phyloP scores from a whole-genome alignment of 768 basidiomycete species.

The Dacryopinax primogenitus region DNA sequence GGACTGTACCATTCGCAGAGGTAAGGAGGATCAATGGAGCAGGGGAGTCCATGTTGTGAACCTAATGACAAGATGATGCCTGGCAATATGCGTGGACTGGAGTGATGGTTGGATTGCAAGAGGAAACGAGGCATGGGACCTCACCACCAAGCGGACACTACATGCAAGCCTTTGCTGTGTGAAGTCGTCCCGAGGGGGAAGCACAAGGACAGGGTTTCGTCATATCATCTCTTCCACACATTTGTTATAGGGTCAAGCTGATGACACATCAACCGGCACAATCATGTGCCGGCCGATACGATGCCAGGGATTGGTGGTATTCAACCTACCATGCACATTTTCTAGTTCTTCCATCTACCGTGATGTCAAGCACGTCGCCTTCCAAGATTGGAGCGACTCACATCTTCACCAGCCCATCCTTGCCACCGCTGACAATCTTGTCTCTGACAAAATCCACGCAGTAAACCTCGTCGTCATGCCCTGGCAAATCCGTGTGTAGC shows the following conservation, averaged over 20 bases:
- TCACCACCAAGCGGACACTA: too few relatives aligned
- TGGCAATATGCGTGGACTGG: not conserved
- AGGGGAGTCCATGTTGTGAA: not conserved
- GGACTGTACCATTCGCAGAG: not conserved
- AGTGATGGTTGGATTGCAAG: not conserved
- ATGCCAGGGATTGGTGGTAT: too few relatives aligned
- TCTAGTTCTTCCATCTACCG: constrained; percentile 4
- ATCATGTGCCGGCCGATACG: too few relatives aligned
- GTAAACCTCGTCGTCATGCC: constrained; percentile 96
- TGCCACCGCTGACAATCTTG: constrained; percentile 96
- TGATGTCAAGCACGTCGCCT: not conserved
- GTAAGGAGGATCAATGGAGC: not conserved
- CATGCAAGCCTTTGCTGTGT: too few relatives aligned
- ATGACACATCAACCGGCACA: too few relatives aligned
- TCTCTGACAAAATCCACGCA: constrained; percentile 99
- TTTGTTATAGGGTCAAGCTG: too few relatives aligned
- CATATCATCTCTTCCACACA: too few relatives aligned
- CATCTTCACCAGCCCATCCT: constrained; percentile 89
- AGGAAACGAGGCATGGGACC: not conserved
- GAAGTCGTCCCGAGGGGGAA: too few relatives aligned
- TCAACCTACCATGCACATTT: too few relatives aligned
- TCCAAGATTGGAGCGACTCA: constrained; percentile 30
- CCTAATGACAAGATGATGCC: not conserved
- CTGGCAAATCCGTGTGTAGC: constrained; percentile 83
- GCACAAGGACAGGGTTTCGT: too few relatives aligned